Evolutionary conservation across 2,329 filamentous ascomycete genomes (phyloP), one percentile per base, ranked within the genome.

Genomic region (Dendryphion nanum): DNA sequence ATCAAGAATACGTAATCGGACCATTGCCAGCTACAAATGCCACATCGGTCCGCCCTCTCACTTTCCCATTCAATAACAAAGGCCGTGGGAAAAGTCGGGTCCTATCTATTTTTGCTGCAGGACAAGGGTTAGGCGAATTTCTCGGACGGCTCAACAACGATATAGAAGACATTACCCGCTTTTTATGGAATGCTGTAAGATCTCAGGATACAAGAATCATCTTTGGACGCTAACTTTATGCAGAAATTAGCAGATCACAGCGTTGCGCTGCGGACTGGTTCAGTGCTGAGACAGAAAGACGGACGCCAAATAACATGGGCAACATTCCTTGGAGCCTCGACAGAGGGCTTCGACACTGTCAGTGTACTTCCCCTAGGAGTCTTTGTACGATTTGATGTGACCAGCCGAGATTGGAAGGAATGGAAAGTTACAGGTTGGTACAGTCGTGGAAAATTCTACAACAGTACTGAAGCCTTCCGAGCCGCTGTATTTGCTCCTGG

Each of bases 401-500:
- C 74, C 0, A 73, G 74, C 0, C 66, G 73, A 5, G 71, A 79
- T 42, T 69, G 73, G 6, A 62, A 65, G 12, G 60, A 72, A 23
- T 81, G 78, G 78, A 63, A 53, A 12, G 52, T 77, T 0, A 62
- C 68, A 14, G 73, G 72, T 2, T 80, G 76, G 74, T 70, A 76
- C 13, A 80, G 78, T 50, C 72, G 77, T 40, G 70, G 71, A 30
- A 54, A 74, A n/a, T 74, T 74, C 43, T 82, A 79, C 48, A 53
- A 66, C 20, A 71, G 71, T 4, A 73, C 71, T 1, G 64, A 76
- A 14, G 68, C 65, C 4, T 74, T 79, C 53, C 59, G 72, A 21
- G 47, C 38, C 0, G 74, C 74, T 2, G 72, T 69, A 48, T 68
- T 59, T 38, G 57, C 57, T 16, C 59, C 64, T 3, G 63, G 56